A percentile compares a stretch with the other conserved stretches of the same genome.
These are phyloP conservation scores for Hemileia vastatrix DNA, from an alignment of 1,284 basidiomycete genomes.

Conservation along the genomic window DNA sequence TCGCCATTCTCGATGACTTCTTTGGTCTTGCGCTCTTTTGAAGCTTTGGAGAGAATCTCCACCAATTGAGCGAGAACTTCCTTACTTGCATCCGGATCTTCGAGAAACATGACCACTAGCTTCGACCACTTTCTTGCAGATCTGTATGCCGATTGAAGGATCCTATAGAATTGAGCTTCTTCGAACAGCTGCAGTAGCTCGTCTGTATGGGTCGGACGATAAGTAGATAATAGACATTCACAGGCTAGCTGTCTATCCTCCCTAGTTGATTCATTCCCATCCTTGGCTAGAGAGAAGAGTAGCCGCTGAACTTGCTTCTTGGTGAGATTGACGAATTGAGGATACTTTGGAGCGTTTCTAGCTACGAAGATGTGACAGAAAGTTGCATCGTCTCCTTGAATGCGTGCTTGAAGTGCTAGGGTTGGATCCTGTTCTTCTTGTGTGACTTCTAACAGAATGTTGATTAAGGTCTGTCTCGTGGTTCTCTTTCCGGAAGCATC, in stretches of 20 bases:
- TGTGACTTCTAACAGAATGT: slow-evolving; percentile 76
- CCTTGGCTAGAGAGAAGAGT: slow-evolving; percentile 64
- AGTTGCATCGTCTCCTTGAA: slow-evolving; percentile 58
- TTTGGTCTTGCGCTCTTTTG: slow-evolving; percentile 46
- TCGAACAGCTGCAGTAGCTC: slow-evolving; percentile 62
- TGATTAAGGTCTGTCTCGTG: slow-evolving; percentile 71
- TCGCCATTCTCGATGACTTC: slow-evolving; percentile 44
- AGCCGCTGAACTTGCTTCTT: slow-evolving; percentile 62
- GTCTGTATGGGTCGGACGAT: slow-evolving; percentile 69
- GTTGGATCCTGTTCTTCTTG: neutral
- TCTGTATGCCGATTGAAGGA: slow-evolving; percentile 68
- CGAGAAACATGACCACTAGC: slow-evolving; percentile 61
- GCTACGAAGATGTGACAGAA: slow-evolving; percentile 92
- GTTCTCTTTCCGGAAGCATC: slow-evolving; percentile 47
- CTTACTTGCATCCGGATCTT: slow-evolving; percentile 59
- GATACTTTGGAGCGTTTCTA: slow-evolving; percentile 91
- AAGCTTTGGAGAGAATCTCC: slow-evolving; percentile 52
- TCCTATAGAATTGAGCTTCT: slow-evolving; percentile 75
- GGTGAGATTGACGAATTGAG: slow-evolving; percentile 68
- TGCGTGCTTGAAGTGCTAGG: neutral
- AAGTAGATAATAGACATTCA: slow-evolving; percentile 83
- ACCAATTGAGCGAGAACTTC: slow-evolving; percentile 58
- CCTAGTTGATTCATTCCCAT: slow-evolving; percentile 61
- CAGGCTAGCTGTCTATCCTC: slow-evolving; percentile 90
- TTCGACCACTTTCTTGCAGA: slow-evolving; percentile 66